Base-by-base conservation (phyloP, 2,329 filamentous ascomycete genomes). In the Exophiala sp. region DNA sequence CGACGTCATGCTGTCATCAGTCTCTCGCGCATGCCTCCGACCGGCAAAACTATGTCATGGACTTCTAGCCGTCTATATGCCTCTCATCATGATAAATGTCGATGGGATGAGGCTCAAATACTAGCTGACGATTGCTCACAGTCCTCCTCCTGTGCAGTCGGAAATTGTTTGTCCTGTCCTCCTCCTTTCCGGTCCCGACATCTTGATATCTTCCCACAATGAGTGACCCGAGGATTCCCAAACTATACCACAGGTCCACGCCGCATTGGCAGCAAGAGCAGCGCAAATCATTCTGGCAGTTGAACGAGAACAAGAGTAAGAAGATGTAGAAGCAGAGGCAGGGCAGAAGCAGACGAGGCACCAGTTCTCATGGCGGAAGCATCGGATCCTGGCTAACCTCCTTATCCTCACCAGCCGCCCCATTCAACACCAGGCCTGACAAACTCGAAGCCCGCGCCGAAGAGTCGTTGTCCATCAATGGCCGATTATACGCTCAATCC, bases 401-500 rank as follows among this genome's bases (percentile, higher is more conserved):
- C 22, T 30, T 16, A 6, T 18, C 34, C 2, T 7, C 11, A 7
- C 34, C 34, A 44, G 63, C 67, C 0, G 68, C 72, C 0, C 69
- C 70, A 0, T 80, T 80, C 63, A 77, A 77, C 56, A 80, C 76
- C 2, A 67, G 45, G 21, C 79, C 80, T 0, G 73, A 68, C 46
- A 75, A 79, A 47, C 71, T 83, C n/a, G 78, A 83, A 64, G 70
- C 76, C 40, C 68, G 74, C 13, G 80, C 80, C 13, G 73, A 75
- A 57, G 66, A 78, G 53, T 77, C 73, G 29, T 70, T 84, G 32
- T 77, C 73, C 14, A 67, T 79, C 61, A 73, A 73, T 34, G 79
- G 80, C 58, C 82, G 79, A 76, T 23, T 48, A 5, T 69, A 69
- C 41, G 65, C 66, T 8, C 63, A 65, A 40, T 68, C 63, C 21